Conservation (phyloP, 208 protist species). For the Crithidia brevicula region DNA sequence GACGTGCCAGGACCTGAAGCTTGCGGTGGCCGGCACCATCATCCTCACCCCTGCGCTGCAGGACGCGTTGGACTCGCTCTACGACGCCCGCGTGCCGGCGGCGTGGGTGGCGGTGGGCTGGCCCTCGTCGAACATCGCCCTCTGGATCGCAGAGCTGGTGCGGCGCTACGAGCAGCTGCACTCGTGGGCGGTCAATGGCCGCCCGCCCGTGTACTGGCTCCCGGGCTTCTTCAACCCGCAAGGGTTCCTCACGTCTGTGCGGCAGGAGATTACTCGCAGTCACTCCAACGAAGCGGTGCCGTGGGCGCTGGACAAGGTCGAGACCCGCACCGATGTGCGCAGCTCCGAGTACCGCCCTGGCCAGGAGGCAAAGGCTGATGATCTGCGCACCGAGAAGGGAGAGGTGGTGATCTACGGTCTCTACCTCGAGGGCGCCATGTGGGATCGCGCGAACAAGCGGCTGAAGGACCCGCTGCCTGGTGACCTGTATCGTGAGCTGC, state of each 20-base stretch:
- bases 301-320: slow-evolving; percentile 98
- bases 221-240: slow-evolving; percentile 99
- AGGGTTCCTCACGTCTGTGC: slow-evolving; percentile 98
- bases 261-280: slow-evolving; percentile 96
- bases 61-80: slow-evolving; percentile 95
- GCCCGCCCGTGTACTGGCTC: slow-evolving; percentile 96
- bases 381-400: slow-evolving; percentile 91
- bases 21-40: slow-evolving; percentile 97
- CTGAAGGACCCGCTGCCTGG: slow-evolving; percentile 95
- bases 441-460: slow-evolving; percentile 95
- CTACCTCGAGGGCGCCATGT: slow-evolving; percentile 97
- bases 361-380: slow-evolving; percentile 92
- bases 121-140: slow-evolving; percentile 95
- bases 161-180: slow-evolving; percentile 95
- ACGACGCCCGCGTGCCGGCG: slow-evolving; percentile 96
- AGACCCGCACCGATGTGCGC: slow-evolving; percentile 94
- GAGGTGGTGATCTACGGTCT: slow-evolving; percentile 98
- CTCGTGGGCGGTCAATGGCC: slow-evolving; percentile 91
- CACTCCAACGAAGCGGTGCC: slow-evolving; percentile 88
- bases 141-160: slow-evolving; percentile 97
- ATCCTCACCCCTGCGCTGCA: slow-evolving; percentile 96
- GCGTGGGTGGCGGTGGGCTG: slow-evolving; percentile 96
- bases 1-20: slow-evolving; percentile 94
- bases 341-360: slow-evolving; percentile 90
- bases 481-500: slow-evolving; percentile 95